These are phyloP conservation scores for Corynespora cassiicola DNA, from an alignment of 2,329 filamentous ascomycete species.

Conservation along the genomic window DNA sequence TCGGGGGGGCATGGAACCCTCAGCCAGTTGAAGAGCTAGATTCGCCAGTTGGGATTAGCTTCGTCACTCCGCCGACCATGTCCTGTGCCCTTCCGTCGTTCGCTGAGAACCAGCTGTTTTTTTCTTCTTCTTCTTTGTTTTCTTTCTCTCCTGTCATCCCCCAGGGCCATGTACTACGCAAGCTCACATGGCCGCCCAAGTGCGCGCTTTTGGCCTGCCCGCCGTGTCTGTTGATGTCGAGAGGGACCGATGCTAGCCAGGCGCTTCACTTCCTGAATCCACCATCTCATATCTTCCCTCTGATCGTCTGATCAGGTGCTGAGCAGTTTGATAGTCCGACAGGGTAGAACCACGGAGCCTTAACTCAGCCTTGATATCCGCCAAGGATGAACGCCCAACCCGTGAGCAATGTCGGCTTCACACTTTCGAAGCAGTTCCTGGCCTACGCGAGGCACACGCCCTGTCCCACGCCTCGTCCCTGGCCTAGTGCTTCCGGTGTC, in stretches of 20 bases:
- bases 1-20: constrained; percentile 62
- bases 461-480: constrained; percentile 21
- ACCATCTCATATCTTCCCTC: background rate
- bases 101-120: no score
- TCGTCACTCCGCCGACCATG: background rate
- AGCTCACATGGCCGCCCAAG: no score
- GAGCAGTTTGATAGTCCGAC: background rate
- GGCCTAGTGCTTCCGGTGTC: no score
- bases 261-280: background rate
- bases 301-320: background rate
- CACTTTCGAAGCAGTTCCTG: no score
- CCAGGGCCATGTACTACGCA: no score
- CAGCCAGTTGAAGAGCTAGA: constrained; percentile 73
- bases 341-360: background rate
- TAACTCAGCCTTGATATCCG: constrained; percentile 67
- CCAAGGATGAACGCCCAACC: no score
- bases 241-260: constrained; percentile 6
- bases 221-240: background rate
- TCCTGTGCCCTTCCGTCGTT: background rate
- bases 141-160: no score
- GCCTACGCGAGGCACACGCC: no score
- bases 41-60: constrained; percentile 42
- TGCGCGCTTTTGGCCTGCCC: no score
- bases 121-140: no score
- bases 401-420: no score